Evolutionary conservation across 164 flowering plant species (phyloP).

Genomic region (Stephania japonica): DNA sequence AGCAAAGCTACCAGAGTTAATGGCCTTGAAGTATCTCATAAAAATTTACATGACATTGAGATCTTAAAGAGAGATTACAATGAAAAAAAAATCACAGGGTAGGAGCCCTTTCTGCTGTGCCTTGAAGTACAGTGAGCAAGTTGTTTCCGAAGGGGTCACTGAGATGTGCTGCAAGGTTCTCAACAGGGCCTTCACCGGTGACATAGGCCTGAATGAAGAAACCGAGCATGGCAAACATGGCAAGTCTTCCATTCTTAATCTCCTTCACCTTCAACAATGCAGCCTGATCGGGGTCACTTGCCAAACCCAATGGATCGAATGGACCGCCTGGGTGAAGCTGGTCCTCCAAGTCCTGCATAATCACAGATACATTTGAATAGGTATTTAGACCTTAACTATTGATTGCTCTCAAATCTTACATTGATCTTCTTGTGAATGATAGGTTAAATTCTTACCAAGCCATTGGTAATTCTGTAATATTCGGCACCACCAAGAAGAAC

Average conservation of each 20-base stretch:
- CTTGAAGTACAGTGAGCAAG: conserved; percentile 82
- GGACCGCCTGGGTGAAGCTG: conserved; percentile 97
- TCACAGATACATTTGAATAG: background rate
- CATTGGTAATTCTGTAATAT: conserved; percentile 93
- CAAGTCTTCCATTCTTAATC: conserved; percentile 94
- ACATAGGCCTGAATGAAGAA: conserved; percentile 97
- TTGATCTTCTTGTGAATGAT: background rate
- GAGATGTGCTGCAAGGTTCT: conserved; percentile 80
- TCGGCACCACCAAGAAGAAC: conserved; percentile 96
- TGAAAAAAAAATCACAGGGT: conserved; percentile 39
- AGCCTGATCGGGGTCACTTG: conserved; percentile 84
- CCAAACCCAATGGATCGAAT: conserved; percentile 85
- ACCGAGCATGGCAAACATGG: conserved; percentile 98
- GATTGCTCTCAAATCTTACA: background rate
- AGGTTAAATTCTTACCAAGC: conserved; percentile 46
- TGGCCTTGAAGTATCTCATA: conserved; percentile 14
- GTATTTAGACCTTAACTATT: background rate
- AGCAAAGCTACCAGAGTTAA: conserved; percentile 10
- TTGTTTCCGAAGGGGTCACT: conserved; percentile 99
- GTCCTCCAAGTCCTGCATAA: conserved; percentile 70
- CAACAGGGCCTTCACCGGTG: conserved; percentile 95
- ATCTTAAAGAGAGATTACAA: conserved; percentile 3
- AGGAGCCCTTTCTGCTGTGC: conserved; percentile 70
- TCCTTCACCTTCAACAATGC: conserved; percentile 93
- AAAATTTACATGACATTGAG: conserved; percentile 17